Evolutionary conservation across 805 yeast genomes (phyloP).

Genomic region (Lipomyces sp.): DNA sequence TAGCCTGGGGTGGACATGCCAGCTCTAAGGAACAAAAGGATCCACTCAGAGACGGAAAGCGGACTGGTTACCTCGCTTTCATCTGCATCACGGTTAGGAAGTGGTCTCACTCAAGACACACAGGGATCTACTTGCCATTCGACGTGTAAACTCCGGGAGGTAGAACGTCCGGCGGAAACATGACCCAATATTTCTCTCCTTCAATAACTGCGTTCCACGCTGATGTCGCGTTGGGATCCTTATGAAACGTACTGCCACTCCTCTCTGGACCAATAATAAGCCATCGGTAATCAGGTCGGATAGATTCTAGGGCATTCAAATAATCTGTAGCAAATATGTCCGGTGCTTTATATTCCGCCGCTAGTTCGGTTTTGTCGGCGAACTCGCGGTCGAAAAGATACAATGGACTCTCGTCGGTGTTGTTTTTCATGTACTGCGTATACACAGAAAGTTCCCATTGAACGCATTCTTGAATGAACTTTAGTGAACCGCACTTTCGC

Average conservation of each 20-base stretch:
- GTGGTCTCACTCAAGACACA: neutral
- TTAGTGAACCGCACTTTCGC: conserved; percentile 59
- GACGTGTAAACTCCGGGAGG: conserved; percentile 87
- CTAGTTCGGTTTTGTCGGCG: conserved; percentile 45
- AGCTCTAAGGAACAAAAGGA: conserved; percentile 79
- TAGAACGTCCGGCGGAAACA: conserved; percentile 75
- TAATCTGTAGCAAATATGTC: conserved; percentile 43
- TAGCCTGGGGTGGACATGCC: conserved; percentile 54
- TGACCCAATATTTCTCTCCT: conserved; percentile 84
- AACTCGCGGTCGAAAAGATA: conserved; percentile 84
- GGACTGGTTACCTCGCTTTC: conserved; percentile 92
- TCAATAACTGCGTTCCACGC: conserved; percentile 86
- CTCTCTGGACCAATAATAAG: conserved; percentile 80
- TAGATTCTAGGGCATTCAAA: conserved; percentile 58
- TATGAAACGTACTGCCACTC: conserved; percentile 89
- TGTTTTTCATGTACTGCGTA: conserved; percentile 60
- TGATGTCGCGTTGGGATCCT: conserved; percentile 87
- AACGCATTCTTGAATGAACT: conserved; percentile 83
- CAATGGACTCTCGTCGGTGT: conserved; percentile 81
- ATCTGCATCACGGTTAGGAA: conserved; percentile 49
- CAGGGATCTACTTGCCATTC: conserved; percentile 16
- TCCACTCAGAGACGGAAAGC: conserved; percentile 92
- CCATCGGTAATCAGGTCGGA: conserved; percentile 91
- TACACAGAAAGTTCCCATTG: conserved; percentile 74
- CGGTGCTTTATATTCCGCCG: conserved; percentile 52